phyloP scores from a whole-genome alignment of 1,284 basidiomycete species.

The Austroboletus novae-zelandiae region DNA sequence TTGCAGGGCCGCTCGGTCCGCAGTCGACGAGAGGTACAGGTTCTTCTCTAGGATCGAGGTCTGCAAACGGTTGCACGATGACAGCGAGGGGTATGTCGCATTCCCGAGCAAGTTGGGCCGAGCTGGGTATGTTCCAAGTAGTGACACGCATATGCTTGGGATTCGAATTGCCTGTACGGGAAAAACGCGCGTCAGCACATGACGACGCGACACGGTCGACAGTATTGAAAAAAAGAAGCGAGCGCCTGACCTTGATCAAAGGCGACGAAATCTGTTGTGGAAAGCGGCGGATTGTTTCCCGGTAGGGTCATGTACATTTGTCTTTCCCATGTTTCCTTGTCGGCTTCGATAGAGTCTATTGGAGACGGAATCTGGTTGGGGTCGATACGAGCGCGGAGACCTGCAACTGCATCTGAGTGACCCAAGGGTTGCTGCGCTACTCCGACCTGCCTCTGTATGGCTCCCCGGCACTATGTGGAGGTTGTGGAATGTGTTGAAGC shows the following conservation, averaged over 20 bases:
- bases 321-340: slow-evolving; percentile 81
- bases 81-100: slow-evolving; percentile 86
- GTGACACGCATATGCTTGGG: slow-evolving; percentile 89
- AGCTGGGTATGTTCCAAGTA: slow-evolving; percentile 83
- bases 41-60: slow-evolving; percentile 79
- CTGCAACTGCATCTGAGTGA: slow-evolving; percentile 35
- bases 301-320: slow-evolving; percentile 78
- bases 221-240: neutral
- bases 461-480: slow-evolving; percentile 77
- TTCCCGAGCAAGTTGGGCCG: slow-evolving; percentile 77
- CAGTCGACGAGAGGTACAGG: slow-evolving; percentile 76
- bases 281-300: slow-evolving; percentile 76
- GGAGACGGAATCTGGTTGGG: slow-evolving; percentile 91
- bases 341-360: slow-evolving; percentile 79
- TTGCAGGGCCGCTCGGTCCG: slow-evolving; percentile 71
- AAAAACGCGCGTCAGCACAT: slow-evolving; percentile 7
- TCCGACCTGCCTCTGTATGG: slow-evolving; percentile 52
- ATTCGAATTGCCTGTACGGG: slow-evolving; percentile 60
- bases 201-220: neutral
- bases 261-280: slow-evolving; percentile 84
- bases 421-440: neutral
- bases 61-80: slow-evolving; percentile 89
- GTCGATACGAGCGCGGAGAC: slow-evolving; percentile 83
- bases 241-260: slow-evolving; percentile 82
- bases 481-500: slow-evolving; percentile 56